phyloP scores from a whole-genome alignment of 192 early-diverging fungal species.

The Rhizophagus clarus region DNA sequence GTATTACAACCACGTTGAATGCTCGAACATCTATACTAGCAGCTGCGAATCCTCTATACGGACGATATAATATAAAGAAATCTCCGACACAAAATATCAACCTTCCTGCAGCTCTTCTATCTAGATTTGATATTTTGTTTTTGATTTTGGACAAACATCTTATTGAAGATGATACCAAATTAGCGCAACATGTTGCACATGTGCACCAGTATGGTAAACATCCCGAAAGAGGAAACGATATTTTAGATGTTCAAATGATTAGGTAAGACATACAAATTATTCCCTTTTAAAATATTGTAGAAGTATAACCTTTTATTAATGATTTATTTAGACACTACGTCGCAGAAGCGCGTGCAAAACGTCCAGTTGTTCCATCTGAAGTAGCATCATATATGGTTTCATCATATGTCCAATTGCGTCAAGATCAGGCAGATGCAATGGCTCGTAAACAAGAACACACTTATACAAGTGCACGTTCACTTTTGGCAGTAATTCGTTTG shows the following conservation, averaged over 20 bases:
- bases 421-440: constrained; percentile 59
- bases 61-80: constrained; percentile 89
- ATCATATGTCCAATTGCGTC: constrained; percentile 78
- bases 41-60: constrained; percentile 96
- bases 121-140: constrained; percentile 92
- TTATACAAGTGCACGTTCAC: constrained; percentile 82
- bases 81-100: constrained; percentile 96
- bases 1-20: constrained; percentile 96
- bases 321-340: constrained; percentile 75
- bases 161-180: constrained; percentile 71
- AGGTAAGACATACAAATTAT: constrained; percentile 43
- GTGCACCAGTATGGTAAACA: constrained; percentile 88
- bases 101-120: constrained; percentile 90
- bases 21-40: constrained; percentile 94
- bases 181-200: constrained; percentile 91
- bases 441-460: constrained; percentile 65
- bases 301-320: background rate
- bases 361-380: constrained; percentile 70
- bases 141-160: constrained; percentile 87
- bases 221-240: constrained; percentile 61
- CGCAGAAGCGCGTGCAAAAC: constrained; percentile 72
- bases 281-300: background rate
- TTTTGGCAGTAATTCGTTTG: constrained; percentile 85
- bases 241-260: constrained; percentile 76
- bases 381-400: constrained; percentile 88